Base-by-base conservation (phyloP, 1,284 basidiomycete genomes). In the Cryptococcus jaspeensis region DNA sequence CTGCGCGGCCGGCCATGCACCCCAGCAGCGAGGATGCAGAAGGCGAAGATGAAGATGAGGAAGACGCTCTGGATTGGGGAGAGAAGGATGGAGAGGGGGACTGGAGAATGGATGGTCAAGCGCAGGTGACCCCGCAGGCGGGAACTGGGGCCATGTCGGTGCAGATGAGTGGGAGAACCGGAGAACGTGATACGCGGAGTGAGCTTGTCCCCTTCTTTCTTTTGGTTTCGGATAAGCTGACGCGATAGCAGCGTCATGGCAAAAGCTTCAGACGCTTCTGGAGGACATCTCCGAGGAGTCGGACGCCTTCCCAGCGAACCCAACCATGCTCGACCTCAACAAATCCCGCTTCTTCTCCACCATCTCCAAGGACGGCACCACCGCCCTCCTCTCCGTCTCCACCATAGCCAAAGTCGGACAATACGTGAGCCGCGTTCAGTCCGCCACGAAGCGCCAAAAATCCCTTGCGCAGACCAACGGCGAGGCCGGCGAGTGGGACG, bases 231-330 rank as follows among this genome's bases (percentile, higher is more conserved):
- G 9, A 43, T 13, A 41, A 56, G 18, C 60, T 59, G 56, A 52
- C 28, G 25, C 37, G 38, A 55, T 39, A 52, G 48, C 64, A 90
- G 88, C 76, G 1, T 85, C 88, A 0, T 76, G 90, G 8, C 85
- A 90, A 67, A 92, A 89, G 70, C 80, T 95, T 5, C 81, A 80
- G 2, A 81, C 81, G 6, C 72, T 87, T 18, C 79, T 94, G 1
- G 90, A 94, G 59, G 90, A 94, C 55, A 84, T 95, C 20, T 89
- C 94, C 63, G 90, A 94, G 70, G 89, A 91, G 0, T 89, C 94
- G 69, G 92, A 95, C 69, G 75, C 83, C 0, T 80, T 95, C 20
- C 83, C 88, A 2, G 81, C 86, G 1, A 86, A 89, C 57, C 78
- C 84, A 1, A 81, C 84, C 40, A 61, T 80, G 5, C 70, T 76